These are phyloP conservation scores for Cenchrus americanus DNA, from an alignment of 176 grass and related monocot species.

Conservation along the genomic window DNA sequence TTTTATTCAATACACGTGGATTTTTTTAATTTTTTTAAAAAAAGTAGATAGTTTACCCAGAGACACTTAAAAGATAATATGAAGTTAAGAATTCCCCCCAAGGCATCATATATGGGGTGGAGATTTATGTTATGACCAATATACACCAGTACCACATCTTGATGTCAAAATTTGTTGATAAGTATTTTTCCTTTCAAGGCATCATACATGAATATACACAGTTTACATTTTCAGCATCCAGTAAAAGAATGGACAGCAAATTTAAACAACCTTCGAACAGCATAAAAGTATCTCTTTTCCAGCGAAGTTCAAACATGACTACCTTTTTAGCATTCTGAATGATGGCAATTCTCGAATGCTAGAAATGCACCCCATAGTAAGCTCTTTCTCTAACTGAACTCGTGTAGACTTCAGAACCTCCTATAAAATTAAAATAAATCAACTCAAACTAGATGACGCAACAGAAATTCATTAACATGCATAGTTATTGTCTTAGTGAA, in stretches of 20 bases:
- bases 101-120: background rate
- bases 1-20: conserved; percentile 14
- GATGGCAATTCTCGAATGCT: conserved; percentile 61
- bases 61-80: background rate
- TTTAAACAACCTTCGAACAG: conserved; percentile 21
- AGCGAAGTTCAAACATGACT: conserved; percentile 22
- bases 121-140: background rate
- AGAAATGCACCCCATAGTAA: conserved; percentile 51
- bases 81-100: background rate
- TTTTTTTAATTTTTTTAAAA: background rate
- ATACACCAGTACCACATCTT: conserved; percentile 14
- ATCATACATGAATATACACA: background rate
- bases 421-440: conserved; percentile 50
- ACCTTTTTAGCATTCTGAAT: conserved; percentile 63
- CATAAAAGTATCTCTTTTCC: background rate
- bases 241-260: conserved; percentile 35
- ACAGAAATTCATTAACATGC: conserved; percentile 9
- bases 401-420: conserved; percentile 74
- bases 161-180: background rate
- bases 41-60: background rate
- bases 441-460: conserved; percentile 26
- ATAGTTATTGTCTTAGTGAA: conserved; percentile 10
- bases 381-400: conserved; percentile 73
- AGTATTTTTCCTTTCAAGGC: conserved; percentile 5
- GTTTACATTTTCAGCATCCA: conserved; percentile 20